A percentile compares a stretch with the other conserved stretches of the same genome.
phyloP scores from a whole-genome alignment of 257 asterid species.

The Nyctanthes arbortristis region DNA sequence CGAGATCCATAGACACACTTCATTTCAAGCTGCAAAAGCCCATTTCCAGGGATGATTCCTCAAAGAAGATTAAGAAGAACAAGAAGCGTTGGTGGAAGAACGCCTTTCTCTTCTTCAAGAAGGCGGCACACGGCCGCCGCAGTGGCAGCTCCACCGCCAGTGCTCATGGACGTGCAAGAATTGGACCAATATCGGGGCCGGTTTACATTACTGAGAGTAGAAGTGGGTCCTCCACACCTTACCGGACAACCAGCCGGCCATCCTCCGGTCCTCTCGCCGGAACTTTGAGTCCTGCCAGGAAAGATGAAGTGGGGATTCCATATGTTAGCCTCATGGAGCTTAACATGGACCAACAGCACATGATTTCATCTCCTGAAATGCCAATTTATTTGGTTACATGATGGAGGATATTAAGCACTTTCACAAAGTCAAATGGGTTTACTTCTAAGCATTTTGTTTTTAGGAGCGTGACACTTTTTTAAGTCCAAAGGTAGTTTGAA shows the following conservation, averaged over 20 bases:
- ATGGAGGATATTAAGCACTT: conserved; percentile 20
- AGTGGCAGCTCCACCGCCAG: background rate
- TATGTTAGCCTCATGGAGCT: conserved; percentile 73
- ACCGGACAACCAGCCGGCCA: conserved; percentile 50
- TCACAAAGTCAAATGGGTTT: background rate
- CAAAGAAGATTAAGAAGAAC: conserved; percentile 62
- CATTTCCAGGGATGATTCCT: conserved; percentile 44
- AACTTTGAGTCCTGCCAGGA: conserved; percentile 27
- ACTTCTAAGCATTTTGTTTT: background rate
- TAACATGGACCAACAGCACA: conserved; percentile 45
- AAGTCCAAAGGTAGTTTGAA: conserved; percentile 14
- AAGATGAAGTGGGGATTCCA: conserved; percentile 54
- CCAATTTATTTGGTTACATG: conserved; percentile 91
- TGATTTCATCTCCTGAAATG: conserved; percentile 45
- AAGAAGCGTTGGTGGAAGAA: conserved; percentile 84
- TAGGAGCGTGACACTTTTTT: conserved; percentile 4
- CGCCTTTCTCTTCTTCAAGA: conserved; percentile 54
- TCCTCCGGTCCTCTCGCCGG: conserved; percentile 54
- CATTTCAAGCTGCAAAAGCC: conserved; percentile 57
- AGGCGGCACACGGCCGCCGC: conserved; percentile 21
- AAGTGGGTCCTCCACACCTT: conserved; percentile 62
- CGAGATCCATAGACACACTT: conserved; percentile 41
- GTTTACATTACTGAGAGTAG: conserved; percentile 71
- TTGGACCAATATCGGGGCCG: conserved; percentile 64
- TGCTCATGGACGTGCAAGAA: conserved; percentile 23